Conservation (phyloP, 148 eudicot genomes). For the Fagopyrum esculentum region DNA sequence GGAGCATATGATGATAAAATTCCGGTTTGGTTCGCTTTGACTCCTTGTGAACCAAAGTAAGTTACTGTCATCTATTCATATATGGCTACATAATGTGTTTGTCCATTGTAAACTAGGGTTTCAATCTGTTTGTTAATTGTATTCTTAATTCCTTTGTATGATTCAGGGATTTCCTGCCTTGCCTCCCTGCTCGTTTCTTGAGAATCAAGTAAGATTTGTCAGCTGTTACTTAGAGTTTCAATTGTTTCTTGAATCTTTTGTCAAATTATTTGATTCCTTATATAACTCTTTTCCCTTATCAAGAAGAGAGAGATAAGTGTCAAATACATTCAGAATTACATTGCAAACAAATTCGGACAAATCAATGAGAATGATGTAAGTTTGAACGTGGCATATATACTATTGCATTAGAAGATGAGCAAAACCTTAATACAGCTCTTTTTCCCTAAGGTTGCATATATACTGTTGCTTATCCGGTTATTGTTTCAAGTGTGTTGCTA, state of each 20-base stretch:
- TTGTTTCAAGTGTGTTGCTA: too few species aligned
- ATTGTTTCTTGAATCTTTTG: background rate
- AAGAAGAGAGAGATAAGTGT: conserved; percentile 60
- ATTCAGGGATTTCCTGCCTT: conserved; percentile 69
- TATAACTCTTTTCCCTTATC: background rate
- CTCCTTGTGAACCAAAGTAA: conserved; percentile 57
- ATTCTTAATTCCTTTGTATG: background rate
- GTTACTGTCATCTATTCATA: conserved; percentile 12
- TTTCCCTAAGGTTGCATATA: too few species aligned
- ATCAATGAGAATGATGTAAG: conserved; percentile 52
- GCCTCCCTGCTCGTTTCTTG: conserved; percentile 58
- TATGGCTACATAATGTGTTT: background rate
- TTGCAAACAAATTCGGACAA: conserved; percentile 53
- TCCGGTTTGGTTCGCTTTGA: conserved; percentile 85
- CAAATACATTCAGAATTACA: conserved; percentile 52
- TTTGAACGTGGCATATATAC: background rate
- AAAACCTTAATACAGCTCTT: too few species aligned
- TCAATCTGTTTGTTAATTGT: background rate
- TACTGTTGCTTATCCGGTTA: too few species aligned
- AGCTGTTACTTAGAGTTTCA: too few species aligned
- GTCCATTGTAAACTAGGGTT: background rate
- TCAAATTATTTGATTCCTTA: background rate
- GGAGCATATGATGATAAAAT: conserved; percentile 51
- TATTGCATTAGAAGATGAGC: too few species aligned
- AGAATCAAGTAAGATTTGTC: conserved; percentile 64